A percentile compares a stretch with the other conserved stretches of the same genome.
Evolutionary conservation across 805 yeast species (phyloP).

Genomic region (Sugiyamaella smithiae): DNA sequence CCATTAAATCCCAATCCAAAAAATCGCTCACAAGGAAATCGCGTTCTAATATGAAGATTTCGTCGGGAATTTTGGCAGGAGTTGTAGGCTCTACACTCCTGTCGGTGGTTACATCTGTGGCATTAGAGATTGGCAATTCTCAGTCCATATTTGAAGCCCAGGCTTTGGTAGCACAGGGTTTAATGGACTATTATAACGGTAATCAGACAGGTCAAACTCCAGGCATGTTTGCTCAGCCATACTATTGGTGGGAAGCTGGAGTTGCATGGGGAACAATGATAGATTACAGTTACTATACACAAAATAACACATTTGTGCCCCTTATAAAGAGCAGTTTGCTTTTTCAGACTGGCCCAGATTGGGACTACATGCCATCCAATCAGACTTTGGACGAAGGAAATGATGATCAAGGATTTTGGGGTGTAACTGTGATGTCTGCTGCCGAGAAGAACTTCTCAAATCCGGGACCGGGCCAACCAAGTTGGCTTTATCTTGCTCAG

Average conservation of each 20-base stretch:
- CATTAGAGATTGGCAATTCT: constrained; percentile 20
- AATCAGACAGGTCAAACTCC: constrained; percentile 59
- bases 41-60: too few relatives aligned
- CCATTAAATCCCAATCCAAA: too few relatives aligned
- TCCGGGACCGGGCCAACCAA: constrained; percentile 55
- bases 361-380: constrained; percentile 74
- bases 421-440: constrained; percentile 78
- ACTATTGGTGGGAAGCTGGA: constrained; percentile 94
- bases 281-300: constrained; percentile 70
- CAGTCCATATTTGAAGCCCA: constrained; percentile 45
- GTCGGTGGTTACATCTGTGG: constrained; percentile 1
- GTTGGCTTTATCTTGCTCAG: constrained; percentile 77
- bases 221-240: constrained; percentile 70
- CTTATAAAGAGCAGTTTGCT: constrained; percentile 58
- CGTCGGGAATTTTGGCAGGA: too few relatives aligned
- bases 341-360: constrained; percentile 61
- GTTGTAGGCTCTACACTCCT: too few relatives aligned
- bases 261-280: constrained; percentile 67
- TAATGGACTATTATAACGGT: constrained; percentile 81
- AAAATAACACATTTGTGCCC: constrained; percentile 60
- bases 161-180: constrained; percentile 60
- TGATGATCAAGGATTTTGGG: constrained; percentile 95
- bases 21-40: too few relatives aligned
- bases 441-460: constrained; percentile 80
- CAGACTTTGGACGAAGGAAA: constrained; percentile 86